These are phyloP conservation scores for Calonectria pauciramosa DNA, from an alignment of 2,329 filamentous ascomycete genomes.

Conservation along the genomic window DNA sequence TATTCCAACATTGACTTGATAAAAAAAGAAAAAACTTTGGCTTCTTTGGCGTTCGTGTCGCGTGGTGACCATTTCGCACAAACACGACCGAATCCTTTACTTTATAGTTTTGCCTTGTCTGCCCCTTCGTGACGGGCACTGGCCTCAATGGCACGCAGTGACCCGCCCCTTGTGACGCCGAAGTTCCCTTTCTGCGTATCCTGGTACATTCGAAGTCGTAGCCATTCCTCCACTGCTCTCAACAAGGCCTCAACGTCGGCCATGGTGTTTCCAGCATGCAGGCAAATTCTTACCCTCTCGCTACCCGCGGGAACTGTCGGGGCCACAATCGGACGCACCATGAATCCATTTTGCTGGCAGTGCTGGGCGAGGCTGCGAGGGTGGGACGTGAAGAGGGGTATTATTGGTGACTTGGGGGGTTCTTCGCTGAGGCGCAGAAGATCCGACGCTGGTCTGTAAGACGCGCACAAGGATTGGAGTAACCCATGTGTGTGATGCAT, in stretches of 20 bases:
- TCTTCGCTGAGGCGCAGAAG: conserved; percentile 53
- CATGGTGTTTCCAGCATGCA: conserved; percentile 76
- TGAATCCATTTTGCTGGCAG: conserved; percentile 71
- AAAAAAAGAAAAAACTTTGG: neutral
- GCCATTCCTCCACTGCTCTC: conserved; percentile 63
- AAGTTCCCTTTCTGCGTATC: neutral
- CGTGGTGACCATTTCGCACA: neutral
- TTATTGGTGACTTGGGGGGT: conserved; percentile 71
- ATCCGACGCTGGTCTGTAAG: conserved; percentile 30
- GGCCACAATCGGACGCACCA: conserved; percentile 76
- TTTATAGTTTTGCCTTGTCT: conserved; percentile 4
- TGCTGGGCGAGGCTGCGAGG: conserved; percentile 70
- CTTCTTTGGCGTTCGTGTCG: neutral
- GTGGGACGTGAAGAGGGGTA: conserved; percentile 70
- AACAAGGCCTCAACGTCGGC: conserved; percentile 69
- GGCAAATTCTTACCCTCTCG: conserved; percentile 75
- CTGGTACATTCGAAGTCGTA: neutral
- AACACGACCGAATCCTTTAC: neutral
- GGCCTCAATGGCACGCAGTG: neutral
- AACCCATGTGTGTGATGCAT: conserved; percentile 59
- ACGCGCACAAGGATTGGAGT: conserved; percentile 54
- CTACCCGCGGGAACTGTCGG: conserved; percentile 76
- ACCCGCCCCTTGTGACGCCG: neutral
- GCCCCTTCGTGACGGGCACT: neutral
- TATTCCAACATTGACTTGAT: neutral